A percentile compares a stretch with the other conserved stretches of the same genome.
phyloP scores from a whole-genome alignment of 1,284 basidiomycete species.

The Phellinidium pouzarii region DNA sequence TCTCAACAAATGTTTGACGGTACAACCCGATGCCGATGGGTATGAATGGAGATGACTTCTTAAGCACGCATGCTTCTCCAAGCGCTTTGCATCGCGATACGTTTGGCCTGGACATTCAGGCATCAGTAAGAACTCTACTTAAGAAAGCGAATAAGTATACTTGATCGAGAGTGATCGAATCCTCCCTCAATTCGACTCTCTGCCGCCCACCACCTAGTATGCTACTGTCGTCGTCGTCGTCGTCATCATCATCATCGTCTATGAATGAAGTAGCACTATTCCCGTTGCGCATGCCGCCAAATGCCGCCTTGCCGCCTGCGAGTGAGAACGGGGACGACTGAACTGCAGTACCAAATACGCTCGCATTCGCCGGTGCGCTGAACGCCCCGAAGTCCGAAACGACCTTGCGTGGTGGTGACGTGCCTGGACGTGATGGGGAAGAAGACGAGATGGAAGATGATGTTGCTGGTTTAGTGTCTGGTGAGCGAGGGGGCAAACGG shows the following conservation, averaged over 20 bases:
- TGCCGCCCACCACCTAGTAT: constrained; percentile 52
- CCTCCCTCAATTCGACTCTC: constrained; percentile 67
- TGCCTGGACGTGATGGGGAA: constrained; percentile 30
- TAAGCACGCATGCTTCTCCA: constrained; percentile 29
- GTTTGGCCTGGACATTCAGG: constrained; percentile 28
- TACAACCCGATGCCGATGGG: background rate
- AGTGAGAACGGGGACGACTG: constrained; percentile 71
- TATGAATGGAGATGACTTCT: background rate
- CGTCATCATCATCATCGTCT: constrained; percentile 51
- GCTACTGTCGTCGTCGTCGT: constrained; percentile 43
- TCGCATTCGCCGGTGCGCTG: constrained; percentile 66
- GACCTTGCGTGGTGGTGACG: constrained; percentile 75
- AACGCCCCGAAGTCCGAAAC: constrained; percentile 87
- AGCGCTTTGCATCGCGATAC: constrained; percentile 39
- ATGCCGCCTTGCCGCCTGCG: constrained; percentile 74
- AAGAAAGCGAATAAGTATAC: constrained; percentile 31
- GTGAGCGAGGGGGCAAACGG: constrained; percentile 40
- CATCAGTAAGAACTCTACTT: constrained; percentile 3
- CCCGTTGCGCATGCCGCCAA: constrained; percentile 58
- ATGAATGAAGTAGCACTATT: constrained; percentile 31
- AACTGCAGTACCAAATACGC: constrained; percentile 77
- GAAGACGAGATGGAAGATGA: constrained; percentile 34
- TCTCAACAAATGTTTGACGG: background rate
- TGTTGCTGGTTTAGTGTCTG: constrained; percentile 28
- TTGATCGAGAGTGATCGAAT: constrained; percentile 84